Evolutionary conservation across 371 early-diverging fungal species (phyloP), one percentile per base, ranked within the genome.

Genomic region (Parasitella parasitica): DNA sequence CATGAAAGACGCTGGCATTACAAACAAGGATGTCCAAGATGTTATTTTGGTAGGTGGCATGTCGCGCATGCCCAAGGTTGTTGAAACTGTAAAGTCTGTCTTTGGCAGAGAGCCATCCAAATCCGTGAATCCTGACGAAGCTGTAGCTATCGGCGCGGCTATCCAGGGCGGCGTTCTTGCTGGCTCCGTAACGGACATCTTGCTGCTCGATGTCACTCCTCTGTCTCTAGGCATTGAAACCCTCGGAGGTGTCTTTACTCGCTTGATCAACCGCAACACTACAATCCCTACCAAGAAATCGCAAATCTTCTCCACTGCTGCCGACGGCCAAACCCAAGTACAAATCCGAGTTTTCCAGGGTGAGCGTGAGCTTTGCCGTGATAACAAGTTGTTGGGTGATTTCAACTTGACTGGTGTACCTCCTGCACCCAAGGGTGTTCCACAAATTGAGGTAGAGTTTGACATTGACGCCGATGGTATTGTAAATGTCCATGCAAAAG

Each of bases 81-180:
- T 93, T 69, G 91, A 92, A 61, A 82, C 89, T n/a, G 97, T 97
- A 72, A 90, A 92, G 76, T 62, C 76, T 15, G 80, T 94, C 62
- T 97, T 98, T 73, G 92, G 92, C 41, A 85, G 85, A 53, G 90
- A 94, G 53, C 94, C 97, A 26, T 69, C 86, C 75, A 92, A 94
- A 82, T 85, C 89, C 54, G 96, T 99, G 67, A 96, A 99, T 84
- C 99, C 99, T 18, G 99, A 99, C 73, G 99, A 99, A 78, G 99
- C 99, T 38, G 99, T 99, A 22, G 99, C 99, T 51, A 89, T 96
- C 66, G 99, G 99, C 68, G 99, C 99, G 54, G 97, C 99, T 54
- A 91, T 99, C 66, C 99, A 99, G 66, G 99, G 94, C 55, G 97
- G 96, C 82, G 95, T 97, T 54, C 77, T 98, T 20, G 85, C 93